Evolutionary conservation across 768 basidiomycete genomes (phyloP).

Genomic region (Hericium erinaceus): DNA sequence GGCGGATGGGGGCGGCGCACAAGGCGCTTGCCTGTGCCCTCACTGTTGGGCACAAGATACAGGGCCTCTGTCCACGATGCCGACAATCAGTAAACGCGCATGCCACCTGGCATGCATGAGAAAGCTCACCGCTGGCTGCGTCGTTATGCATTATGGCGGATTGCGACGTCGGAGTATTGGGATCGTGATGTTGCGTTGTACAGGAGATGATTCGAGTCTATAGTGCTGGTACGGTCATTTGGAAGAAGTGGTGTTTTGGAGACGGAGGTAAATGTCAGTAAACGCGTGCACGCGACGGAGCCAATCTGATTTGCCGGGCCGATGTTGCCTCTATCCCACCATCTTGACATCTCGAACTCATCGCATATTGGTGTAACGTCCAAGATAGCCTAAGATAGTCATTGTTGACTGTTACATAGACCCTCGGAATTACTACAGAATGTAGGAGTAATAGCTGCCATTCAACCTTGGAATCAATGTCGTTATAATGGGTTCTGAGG

Average conservation of each 20-base stretch:
- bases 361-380: too few relatives aligned
- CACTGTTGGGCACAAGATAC: conserved; percentile 32
- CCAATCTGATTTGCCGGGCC: too few relatives aligned
- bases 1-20: conserved; percentile 30
- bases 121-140: conserved; percentile 10
- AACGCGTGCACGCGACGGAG: not conserved
- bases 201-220: too few relatives aligned
- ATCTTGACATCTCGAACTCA: too few relatives aligned
- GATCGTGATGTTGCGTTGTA: not conserved
- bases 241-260: not conserved
- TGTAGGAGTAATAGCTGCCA: too few relatives aligned
- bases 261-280: not conserved
- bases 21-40: conserved; percentile 27
- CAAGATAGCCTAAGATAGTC: too few relatives aligned
- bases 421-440: too few relatives aligned
- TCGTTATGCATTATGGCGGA: conserved; percentile 12
- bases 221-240: too few relatives aligned
- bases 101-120: not conserved
- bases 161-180: not conserved
- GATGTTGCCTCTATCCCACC: too few relatives aligned
- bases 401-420: too few relatives aligned
- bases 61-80: conserved; percentile 6
- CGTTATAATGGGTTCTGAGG: too few relatives aligned
- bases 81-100: not conserved
- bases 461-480: too few relatives aligned